Evolutionary conservation across 2,329 filamentous ascomycete genomes (phyloP).

Genomic region (Aspergillus texensis): DNA sequence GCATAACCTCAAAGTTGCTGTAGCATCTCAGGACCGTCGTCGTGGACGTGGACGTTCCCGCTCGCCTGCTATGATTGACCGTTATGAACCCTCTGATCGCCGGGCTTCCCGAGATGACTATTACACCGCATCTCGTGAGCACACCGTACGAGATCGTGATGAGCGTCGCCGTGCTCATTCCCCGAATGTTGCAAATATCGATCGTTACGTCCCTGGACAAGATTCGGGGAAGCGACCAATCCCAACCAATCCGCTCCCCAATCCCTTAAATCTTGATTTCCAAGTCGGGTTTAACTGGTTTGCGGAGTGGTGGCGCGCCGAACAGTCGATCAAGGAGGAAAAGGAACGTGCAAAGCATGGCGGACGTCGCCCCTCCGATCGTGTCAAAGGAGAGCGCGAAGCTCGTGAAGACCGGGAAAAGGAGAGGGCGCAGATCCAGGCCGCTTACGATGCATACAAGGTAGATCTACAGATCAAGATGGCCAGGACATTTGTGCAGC

Average conservation of each 20-base stretch:
- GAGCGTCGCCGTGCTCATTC: slow-evolving; percentile 61
- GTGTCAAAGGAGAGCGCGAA: slow-evolving; percentile 64
- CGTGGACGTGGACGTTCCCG: slow-evolving; percentile 57
- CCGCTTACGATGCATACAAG: slow-evolving; percentile 68
- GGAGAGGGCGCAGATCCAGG: slow-evolving; percentile 65
- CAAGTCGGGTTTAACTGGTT: slow-evolving; percentile 71
- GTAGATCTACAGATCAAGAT: slow-evolving; percentile 69
- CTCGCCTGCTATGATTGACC: slow-evolving; percentile 64
- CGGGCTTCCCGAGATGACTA: slow-evolving; percentile 61
- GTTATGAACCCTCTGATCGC: slow-evolving; percentile 62
- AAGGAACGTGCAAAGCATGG: slow-evolving; percentile 64
- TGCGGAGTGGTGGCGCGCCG: slow-evolving; percentile 68
- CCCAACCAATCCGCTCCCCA: slow-evolving; percentile 60
- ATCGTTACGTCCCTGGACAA: slow-evolving; percentile 67
- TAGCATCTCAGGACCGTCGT: slow-evolving; percentile 46
- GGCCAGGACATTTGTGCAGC: slow-evolving; percentile 85
- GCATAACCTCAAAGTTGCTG: slow-evolving; percentile 3
- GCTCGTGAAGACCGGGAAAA: slow-evolving; percentile 64
- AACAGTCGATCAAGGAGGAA: slow-evolving; percentile 66
- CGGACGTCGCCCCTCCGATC: slow-evolving; percentile 56
- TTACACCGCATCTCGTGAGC: slow-evolving; percentile 49
- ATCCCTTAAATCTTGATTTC: slow-evolving; percentile 65
- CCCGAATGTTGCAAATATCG: slow-evolving; percentile 60
- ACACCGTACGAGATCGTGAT: slow-evolving; percentile 56
- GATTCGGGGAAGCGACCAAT: slow-evolving; percentile 56